Evolutionary conservation across 345 rosid genomes (phyloP).

Genomic region (Citrus reticulata): DNA sequence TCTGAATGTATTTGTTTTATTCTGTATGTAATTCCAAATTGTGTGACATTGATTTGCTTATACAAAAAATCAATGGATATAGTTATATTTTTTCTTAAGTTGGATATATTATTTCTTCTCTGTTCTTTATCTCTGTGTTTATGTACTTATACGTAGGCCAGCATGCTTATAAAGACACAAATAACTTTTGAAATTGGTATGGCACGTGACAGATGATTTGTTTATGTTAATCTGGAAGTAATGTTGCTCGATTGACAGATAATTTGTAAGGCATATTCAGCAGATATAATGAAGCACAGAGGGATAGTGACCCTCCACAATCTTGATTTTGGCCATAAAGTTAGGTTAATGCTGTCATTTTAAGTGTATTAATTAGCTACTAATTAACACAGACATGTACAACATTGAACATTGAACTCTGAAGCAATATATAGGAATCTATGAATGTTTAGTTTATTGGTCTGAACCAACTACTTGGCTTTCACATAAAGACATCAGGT

Average conservation of each 20-base stretch:
- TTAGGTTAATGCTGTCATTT: not conserved
- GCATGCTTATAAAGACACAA: not conserved
- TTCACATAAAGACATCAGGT: not conserved
- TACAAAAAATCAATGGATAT: not conserved
- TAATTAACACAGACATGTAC: not conserved
- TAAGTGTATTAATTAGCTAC: not conserved
- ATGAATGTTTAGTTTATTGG: not conserved
- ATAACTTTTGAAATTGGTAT: not conserved
- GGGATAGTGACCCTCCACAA: not conserved
- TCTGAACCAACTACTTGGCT: not conserved
- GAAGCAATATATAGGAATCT: not conserved
- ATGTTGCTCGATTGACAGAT: too few relatives aligned
- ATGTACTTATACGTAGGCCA: too few relatives aligned
- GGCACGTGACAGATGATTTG: not conserved
- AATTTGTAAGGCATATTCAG: not conserved
- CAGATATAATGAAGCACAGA: not conserved
- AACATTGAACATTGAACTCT: not conserved
- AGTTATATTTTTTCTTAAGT: not conserved
- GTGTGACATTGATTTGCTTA: not conserved
- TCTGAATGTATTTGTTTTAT: not conserved
- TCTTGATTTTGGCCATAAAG: not conserved
- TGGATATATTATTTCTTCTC: not conserved
- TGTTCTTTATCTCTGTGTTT: not conserved
- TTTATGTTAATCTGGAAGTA: too few relatives aligned
- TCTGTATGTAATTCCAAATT: constrained; percentile 1